Evolutionary conservation across 1,139 yeast species (phyloP), one percentile per base, ranked within the genome.

Genomic region (Hansenula sp.): DNA sequence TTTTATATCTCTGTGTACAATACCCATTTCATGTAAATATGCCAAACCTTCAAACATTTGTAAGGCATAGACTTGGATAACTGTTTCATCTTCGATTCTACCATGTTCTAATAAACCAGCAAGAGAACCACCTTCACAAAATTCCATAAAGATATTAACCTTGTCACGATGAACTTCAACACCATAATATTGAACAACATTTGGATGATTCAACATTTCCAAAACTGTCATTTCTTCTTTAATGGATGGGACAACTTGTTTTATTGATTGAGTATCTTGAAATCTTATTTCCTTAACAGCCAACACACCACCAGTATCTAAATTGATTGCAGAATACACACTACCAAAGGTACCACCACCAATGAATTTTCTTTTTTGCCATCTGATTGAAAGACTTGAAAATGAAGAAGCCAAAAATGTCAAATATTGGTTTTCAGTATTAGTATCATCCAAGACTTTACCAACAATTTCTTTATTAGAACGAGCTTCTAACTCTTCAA

Each of bases 291-390:
- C 98, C 60, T 92, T 92, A 21, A 92, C 98, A 0, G 98, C 98
- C 85, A 92, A 81, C 2, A 90, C 86, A 37, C 94, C 96, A 56
- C 97, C 97, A 17, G 96, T 88, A 51, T 90, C 97, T 50, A 92
- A 73, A 57, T 92, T 89, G 26, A 88, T 85, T 0, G 97, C 96
- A 1, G 95, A 89, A 61, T 77, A 92, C 3, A 92, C 98, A 44
- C 86, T 81, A 11, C 98, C 98, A 70, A 92, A 94, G 0, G 97
- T 80, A 36, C 98, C 98, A 34, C 96, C 95, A 6, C 98, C 98
- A 55, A 92, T 79, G 54, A 80, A 89, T 44, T 84, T 78, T 37
- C 97, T 96, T 65, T 92, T 95, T 61, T 92, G 97, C 98, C 98
- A 92, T 61, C 96, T 80, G 47, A 92, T 89, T 1, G 97, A 84